phyloP scores from a whole-genome alignment of 805 yeast species.

The Scheffersomyces lignosus region DNA sequence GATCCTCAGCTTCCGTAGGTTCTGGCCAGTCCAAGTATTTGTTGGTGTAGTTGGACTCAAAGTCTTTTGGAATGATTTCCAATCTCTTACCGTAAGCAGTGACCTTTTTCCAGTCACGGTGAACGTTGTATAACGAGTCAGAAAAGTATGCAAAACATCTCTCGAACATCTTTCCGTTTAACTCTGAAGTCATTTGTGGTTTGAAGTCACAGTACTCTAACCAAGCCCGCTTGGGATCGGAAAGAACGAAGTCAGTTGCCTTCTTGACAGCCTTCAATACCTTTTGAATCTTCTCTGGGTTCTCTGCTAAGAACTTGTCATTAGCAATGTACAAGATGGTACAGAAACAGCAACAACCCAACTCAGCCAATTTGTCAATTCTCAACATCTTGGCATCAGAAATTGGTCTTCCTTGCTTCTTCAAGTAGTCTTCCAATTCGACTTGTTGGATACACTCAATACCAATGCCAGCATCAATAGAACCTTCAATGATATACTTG shows the following conservation, averaged over 20 bases:
- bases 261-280: slow-evolving; percentile 50
- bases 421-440: slow-evolving; percentile 52
- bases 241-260: slow-evolving; percentile 50
- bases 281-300: slow-evolving; percentile 46
- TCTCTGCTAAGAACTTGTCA: slow-evolving; percentile 46
- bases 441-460: slow-evolving; percentile 62
- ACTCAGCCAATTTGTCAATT: slow-evolving; percentile 54
- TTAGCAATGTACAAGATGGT: slow-evolving; percentile 54
- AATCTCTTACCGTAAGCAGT: slow-evolving; percentile 56
- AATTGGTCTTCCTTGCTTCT: slow-evolving; percentile 41
- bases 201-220: slow-evolving; percentile 46
- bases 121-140: slow-evolving; percentile 50
- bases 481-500: slow-evolving; percentile 53
- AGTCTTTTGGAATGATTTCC: slow-evolving; percentile 50
- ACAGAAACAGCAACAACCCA: slow-evolving; percentile 62
- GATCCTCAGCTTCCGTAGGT: slow-evolving; percentile 46
- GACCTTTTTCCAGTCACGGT: slow-evolving; percentile 58
- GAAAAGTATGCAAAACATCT: slow-evolving; percentile 59
- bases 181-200: slow-evolving; percentile 43
- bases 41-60: slow-evolving; percentile 50
- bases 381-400: slow-evolving; percentile 55
- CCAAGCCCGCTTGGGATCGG: slow-evolving; percentile 47
- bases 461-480: slow-evolving; percentile 59
- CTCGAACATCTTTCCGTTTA: slow-evolving; percentile 47
- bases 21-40: slow-evolving; percentile 51